Conservation (phyloP, 2,329 filamentous ascomycete genomes). For the Colletotrichum shisoi region DNA sequence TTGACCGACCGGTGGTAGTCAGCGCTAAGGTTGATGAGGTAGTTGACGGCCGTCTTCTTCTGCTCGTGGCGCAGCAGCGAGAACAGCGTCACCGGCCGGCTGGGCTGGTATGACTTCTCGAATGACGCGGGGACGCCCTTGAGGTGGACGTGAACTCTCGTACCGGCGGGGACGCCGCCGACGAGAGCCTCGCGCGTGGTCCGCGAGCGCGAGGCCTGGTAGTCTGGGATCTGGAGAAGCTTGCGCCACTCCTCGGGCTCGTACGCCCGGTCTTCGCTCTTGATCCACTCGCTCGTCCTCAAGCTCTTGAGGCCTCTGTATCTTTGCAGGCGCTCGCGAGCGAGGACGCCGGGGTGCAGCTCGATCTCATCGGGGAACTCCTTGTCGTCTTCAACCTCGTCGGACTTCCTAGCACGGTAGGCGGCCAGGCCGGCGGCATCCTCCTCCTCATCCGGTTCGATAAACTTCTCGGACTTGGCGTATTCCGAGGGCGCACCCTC, state of each 20-base stretch:
- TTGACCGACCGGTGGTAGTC: slow-evolving; percentile 80
- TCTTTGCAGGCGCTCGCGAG: slow-evolving; percentile 81
- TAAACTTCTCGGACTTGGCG: slow-evolving; percentile 90
- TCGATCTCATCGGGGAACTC: slow-evolving; percentile 99
- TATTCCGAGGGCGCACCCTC: slow-evolving; percentile 88
- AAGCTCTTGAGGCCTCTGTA: slow-evolving; percentile 94
- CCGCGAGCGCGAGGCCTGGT: slow-evolving; percentile 80
- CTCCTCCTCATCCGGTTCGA: slow-evolving; percentile 83
- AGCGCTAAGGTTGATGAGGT: slow-evolving; percentile 84
- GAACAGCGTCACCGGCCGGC: slow-evolving; percentile 75
- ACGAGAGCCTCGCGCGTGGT: slow-evolving; percentile 82
- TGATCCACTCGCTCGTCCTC: slow-evolving; percentile 86
- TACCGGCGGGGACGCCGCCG: slow-evolving; percentile 87
- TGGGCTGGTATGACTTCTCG: slow-evolving; percentile 59
- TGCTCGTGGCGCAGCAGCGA: slow-evolving; percentile 93
- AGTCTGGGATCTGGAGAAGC: slow-evolving; percentile 86
- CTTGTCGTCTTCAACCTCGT: slow-evolving; percentile 85
- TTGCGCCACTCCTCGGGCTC: slow-evolving; percentile 91
- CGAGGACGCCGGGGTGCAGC: slow-evolving; percentile 84
- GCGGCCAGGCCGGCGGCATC: slow-evolving; percentile 78
- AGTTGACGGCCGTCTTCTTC: slow-evolving; percentile 89
- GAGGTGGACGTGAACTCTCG: slow-evolving; percentile 81
- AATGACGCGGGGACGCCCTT: slow-evolving; percentile 57
- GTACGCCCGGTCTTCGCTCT: slow-evolving; percentile 82
- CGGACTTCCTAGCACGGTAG: slow-evolving; percentile 79